Conservation (phyloP, 495 filamentous ascomycete genomes). For the Lophium mytilinum region DNA sequence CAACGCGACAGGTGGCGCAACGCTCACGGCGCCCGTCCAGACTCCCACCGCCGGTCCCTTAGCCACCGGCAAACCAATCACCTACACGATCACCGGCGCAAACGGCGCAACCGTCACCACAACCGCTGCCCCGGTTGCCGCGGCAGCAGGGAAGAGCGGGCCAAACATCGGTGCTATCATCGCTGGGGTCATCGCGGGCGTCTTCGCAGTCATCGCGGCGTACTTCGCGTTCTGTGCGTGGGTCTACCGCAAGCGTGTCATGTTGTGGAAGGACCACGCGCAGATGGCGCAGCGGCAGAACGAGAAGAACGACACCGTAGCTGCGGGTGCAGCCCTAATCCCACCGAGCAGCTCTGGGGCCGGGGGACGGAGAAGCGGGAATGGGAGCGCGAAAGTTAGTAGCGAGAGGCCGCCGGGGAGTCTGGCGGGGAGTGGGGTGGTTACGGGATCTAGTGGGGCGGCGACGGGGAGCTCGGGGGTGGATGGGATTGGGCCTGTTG, state of each 20-base stretch:
- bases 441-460: background rate
- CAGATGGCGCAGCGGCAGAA: conserved; percentile 42
- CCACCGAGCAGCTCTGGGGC: background rate
- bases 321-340: conserved; percentile 4
- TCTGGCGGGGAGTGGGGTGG: background rate
- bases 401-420: background rate
- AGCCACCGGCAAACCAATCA: conserved; percentile 54
- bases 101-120: conserved; percentile 50
- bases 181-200: conserved; percentile 54
- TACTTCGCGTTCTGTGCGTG: conserved; percentile 67
- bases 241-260: conserved; percentile 57
- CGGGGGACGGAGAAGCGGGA: background rate
- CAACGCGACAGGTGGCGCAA: conserved; percentile 51
- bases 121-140: conserved; percentile 30
- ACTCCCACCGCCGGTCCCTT: conserved; percentile 59
- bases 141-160: conserved; percentile 10
- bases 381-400: background rate
- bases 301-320: conserved; percentile 13
- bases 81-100: conserved; percentile 54
- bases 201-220: conserved; percentile 47
- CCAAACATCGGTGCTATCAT: conserved; percentile 49
- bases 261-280: conserved; percentile 54
- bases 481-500: conserved; percentile 26
- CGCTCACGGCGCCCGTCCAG: conserved; percentile 54
- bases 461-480: background rate